Conservation (phyloP, 2,329 filamentous ascomycete genomes). For the Alternaria atra region DNA sequence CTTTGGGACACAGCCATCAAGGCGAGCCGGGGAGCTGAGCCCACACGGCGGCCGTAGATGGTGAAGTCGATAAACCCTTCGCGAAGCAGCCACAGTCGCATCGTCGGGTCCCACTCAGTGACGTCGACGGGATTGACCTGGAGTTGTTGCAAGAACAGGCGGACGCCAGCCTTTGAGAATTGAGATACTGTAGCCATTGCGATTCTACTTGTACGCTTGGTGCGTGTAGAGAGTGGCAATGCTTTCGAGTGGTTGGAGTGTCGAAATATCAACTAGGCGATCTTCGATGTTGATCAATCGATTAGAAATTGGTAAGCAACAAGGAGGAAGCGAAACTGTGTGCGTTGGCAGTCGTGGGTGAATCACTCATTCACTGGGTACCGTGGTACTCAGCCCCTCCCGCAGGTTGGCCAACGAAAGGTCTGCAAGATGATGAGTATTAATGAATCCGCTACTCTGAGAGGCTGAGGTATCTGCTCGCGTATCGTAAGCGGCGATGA, state of each 20-base stretch:
- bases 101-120: background rate
- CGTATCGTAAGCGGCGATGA: constrained; percentile 8
- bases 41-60: constrained; percentile 2
- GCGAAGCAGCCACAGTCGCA: background rate
- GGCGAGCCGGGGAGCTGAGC: constrained; percentile 2
- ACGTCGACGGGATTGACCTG: background rate
- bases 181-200: background rate
- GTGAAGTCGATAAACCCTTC: constrained; percentile 5
- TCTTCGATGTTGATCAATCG: background rate
- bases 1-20: background rate
- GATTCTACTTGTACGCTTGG: background rate
- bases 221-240: background rate
- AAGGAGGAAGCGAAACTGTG: background rate
- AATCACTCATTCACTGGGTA: constrained; percentile 1
- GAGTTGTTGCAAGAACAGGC: background rate
- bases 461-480: background rate
- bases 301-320: background rate
- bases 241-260: background rate
- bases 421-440: background rate
- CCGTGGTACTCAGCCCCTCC: background rate
- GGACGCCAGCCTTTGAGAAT: background rate
- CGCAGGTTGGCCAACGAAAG: background rate
- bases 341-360: background rate
- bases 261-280: background rate
- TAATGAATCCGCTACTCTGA: background rate